These are phyloP conservation scores for Fonsecaea nubica DNA, from an alignment of 2,329 filamentous ascomycete genomes.

Conservation along the genomic window DNA sequence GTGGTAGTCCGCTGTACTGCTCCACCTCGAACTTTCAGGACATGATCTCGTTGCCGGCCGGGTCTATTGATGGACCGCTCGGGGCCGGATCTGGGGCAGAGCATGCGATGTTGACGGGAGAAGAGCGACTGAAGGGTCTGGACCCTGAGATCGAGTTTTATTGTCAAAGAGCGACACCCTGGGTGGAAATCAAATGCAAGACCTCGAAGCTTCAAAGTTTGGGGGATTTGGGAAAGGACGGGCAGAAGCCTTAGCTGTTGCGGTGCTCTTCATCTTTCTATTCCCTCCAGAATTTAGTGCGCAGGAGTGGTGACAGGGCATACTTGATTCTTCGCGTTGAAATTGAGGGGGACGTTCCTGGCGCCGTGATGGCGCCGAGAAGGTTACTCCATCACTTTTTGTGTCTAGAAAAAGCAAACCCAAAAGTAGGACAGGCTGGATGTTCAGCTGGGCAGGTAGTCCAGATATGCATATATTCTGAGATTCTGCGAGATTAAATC, in stretches of 20 bases:
- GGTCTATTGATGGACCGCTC: slow-evolving; percentile 2
- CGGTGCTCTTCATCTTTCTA: background rate
- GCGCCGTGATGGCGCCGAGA: too few species aligned
- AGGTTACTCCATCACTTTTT: too few species aligned
- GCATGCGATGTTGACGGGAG: background rate
- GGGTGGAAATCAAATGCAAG: slow-evolving; percentile 7
- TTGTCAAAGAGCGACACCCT: slow-evolving; percentile 6
- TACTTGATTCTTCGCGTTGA: too few species aligned
- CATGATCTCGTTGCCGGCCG: background rate
- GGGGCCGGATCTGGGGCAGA: background rate
- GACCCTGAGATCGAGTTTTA: slow-evolving; percentile 8
- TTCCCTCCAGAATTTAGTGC: too few species aligned
- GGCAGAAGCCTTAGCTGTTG: background rate
- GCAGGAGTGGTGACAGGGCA: too few species aligned
- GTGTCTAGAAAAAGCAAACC: too few species aligned
- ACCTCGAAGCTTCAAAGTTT: background rate
- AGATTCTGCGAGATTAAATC: background rate
- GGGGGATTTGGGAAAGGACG: background rate
- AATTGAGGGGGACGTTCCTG: too few species aligned
- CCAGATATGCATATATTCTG: background rate
- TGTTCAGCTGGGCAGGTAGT: too few species aligned
- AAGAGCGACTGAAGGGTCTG: slow-evolving; percentile 1
- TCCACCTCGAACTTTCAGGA: background rate
- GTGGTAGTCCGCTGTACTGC: slow-evolving; percentile 5
- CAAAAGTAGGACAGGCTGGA: too few species aligned